Conservation (phyloP, 2,329 filamentous ascomycete species). For the Ophiobolus disseminans region DNA sequence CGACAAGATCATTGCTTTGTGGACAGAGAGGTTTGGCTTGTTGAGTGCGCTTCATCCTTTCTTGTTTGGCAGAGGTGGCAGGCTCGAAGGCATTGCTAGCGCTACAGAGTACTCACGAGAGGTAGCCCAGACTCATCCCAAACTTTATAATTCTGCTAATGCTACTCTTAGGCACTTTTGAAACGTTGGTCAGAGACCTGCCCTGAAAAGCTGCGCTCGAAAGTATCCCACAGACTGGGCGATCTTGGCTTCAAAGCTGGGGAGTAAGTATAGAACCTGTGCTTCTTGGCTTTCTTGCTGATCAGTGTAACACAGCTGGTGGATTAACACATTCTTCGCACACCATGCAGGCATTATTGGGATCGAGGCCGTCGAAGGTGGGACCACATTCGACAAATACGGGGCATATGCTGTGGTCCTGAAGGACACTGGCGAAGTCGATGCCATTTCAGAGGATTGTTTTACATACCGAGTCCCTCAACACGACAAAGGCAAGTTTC, state of each 20-base stretch:
- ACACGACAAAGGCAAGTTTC: constrained; percentile 53
- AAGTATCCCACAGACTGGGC: constrained; percentile 46
- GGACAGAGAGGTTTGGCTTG: constrained; percentile 49
- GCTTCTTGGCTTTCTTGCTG: constrained; percentile 2
- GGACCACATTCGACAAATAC: constrained; percentile 51
- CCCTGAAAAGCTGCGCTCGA: constrained; percentile 38
- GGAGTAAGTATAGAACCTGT: constrained; percentile 44
- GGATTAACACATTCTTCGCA: constrained; percentile 58
- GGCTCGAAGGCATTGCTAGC: constrained; percentile 52
- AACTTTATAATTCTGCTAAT: neutral
- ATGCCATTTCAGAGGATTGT: constrained; percentile 37
- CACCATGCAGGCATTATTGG: constrained; percentile 58
- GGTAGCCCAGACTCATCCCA: constrained; percentile 25
- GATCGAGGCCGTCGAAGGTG: constrained; percentile 49
- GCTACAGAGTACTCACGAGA: constrained; percentile 49
- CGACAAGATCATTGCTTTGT: constrained; percentile 51
- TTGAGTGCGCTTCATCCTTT: constrained; percentile 49
- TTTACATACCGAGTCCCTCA: constrained; percentile 53
- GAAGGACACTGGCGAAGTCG: constrained; percentile 49
- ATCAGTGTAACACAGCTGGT: constrained; percentile 53
- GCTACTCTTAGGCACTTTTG: constrained; percentile 36
- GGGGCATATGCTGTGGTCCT: constrained; percentile 57
- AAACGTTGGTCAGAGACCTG: constrained; percentile 41
- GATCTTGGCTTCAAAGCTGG: constrained; percentile 56
- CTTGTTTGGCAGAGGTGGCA: constrained; percentile 53